A percentile compares a stretch with the other conserved stretches of the same genome.
Conservation (phyloP, 208 protist species). For the Histomonas meleagridis region DNA sequence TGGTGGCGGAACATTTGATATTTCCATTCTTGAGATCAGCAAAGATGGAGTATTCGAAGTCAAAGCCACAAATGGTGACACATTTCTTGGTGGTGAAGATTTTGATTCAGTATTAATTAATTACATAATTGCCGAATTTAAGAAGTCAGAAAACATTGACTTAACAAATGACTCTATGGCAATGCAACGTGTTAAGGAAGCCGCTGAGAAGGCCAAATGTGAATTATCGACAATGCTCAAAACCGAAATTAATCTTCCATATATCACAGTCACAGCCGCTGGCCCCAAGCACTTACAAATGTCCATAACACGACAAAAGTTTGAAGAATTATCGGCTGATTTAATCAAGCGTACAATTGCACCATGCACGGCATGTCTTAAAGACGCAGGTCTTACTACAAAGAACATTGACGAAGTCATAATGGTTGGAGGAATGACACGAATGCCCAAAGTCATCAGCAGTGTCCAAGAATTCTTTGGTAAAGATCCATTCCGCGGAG, state of each 20-base stretch:
- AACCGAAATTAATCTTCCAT: conserved; percentile 54
- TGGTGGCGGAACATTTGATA: conserved; percentile 93
- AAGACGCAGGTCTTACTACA: conserved; percentile 58
- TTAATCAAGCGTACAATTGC: conserved; percentile 68
- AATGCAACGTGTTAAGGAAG: conserved; percentile 81
- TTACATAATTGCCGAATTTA: conserved; percentile 74
- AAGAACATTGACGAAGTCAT: conserved; percentile 84
- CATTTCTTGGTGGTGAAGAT: conserved; percentile 93
- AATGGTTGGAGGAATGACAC: conserved; percentile 80
- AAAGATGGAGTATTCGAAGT: conserved; percentile 81
- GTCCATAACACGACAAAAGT: conserved; percentile 70
- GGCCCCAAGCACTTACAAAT: conserved; percentile 58
- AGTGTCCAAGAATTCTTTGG: conserved; percentile 58
- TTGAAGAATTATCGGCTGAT: conserved; percentile 66
- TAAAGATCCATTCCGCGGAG: conserved; percentile 76
- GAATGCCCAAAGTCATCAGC: conserved; percentile 75
- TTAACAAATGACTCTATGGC: conserved; percentile 75
- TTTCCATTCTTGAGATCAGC: conserved; percentile 82
- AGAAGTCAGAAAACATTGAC: conserved; percentile 73
- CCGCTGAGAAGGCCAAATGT: conserved; percentile 86
- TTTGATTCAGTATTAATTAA: conserved; percentile 76
- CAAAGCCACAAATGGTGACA: conserved; percentile 86
- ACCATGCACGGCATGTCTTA: conserved; percentile 65
- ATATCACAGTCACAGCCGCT: conserved; percentile 48
- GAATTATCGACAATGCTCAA: conserved; percentile 68